phyloP scores from a whole-genome alignment of 2,329 filamentous ascomycete genomes.

The Lecanicillium sp. region DNA sequence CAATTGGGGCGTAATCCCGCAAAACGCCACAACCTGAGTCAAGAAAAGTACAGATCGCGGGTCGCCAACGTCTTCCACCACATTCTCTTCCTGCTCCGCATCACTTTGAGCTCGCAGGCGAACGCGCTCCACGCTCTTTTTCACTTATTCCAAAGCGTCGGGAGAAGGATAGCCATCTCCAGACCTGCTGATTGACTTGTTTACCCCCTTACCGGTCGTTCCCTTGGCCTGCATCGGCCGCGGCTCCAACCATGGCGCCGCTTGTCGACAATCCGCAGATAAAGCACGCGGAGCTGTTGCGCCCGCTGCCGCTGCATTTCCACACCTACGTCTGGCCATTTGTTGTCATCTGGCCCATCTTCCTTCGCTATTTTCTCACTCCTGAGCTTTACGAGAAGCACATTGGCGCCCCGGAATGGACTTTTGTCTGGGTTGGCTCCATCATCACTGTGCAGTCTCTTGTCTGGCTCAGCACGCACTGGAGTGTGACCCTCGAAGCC shows the following conservation, averaged over 20 bases:
- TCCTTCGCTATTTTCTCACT: conserved; percentile 79
- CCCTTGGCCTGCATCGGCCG: conserved; percentile 4
- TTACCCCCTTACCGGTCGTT: neutral
- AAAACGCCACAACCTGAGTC: neutral
- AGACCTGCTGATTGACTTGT: neutral
- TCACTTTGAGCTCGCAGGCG: conserved; percentile 3
- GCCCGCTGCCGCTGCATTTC: conserved; percentile 70
- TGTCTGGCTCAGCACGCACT: conserved; percentile 92
- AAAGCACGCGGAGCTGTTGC: conserved; percentile 76
- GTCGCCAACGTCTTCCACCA: conserved; percentile 4
- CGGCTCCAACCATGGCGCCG: conserved; percentile 48
- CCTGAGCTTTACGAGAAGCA: conserved; percentile 80
- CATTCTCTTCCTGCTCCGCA: conserved; percentile 3
- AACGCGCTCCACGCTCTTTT: conserved; percentile 2
- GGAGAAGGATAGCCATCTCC: neutral
- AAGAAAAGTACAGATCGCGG: conserved; percentile 10
- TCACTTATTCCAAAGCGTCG: neutral
- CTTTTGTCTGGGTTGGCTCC: conserved; percentile 83
- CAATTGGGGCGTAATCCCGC: no score
- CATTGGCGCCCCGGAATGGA: conserved; percentile 95
- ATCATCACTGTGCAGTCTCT: conserved; percentile 86
- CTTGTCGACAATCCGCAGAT: conserved; percentile 92
- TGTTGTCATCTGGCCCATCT: conserved; percentile 81
- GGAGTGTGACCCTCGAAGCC: conserved; percentile 83
- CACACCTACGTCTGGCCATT: conserved; percentile 95